Conservation (phyloP, 176 grass and related monocot species). For the Lolium multiflorum region DNA sequence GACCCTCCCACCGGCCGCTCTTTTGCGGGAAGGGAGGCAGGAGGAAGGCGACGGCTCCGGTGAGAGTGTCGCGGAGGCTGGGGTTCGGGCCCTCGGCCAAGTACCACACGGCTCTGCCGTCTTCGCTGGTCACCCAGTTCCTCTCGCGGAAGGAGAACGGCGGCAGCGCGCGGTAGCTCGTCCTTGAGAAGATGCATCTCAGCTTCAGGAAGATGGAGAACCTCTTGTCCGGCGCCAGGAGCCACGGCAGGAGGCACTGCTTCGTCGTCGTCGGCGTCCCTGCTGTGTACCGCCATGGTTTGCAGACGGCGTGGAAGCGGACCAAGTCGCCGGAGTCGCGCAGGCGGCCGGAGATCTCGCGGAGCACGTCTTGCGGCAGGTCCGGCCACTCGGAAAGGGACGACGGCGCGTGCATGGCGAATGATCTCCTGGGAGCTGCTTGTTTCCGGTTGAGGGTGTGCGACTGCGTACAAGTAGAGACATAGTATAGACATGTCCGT, state of each 20-base stretch:
- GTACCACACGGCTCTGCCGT: background rate
- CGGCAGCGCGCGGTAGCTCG: conserved; percentile 3
- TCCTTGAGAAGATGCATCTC: background rate
- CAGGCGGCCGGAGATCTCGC: conserved; percentile 10
- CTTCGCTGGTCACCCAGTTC: background rate
- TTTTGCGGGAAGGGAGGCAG: background rate
- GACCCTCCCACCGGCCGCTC: background rate
- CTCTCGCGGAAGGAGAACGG: background rate
- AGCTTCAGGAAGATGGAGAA: background rate
- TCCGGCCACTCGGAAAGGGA: background rate
- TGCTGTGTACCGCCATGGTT: background rate
- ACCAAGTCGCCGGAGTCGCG: background rate
- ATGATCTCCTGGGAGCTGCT: too few relatives aligned
- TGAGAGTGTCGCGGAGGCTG: background rate
- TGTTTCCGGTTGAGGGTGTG: too few relatives aligned
- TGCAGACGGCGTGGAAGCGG: background rate
- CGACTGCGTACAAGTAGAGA: too few relatives aligned
- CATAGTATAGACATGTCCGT: too few relatives aligned
- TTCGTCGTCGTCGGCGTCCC: background rate
- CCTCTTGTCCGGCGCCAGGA: background rate
- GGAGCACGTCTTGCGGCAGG: background rate
- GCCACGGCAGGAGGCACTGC: background rate
- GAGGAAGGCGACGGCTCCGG: background rate
- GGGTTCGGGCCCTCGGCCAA: background rate
- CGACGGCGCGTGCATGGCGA: background rate